Conservation (phyloP, 2,329 filamentous ascomycete species). For the Tolypocladium ophioglossoides region DNA sequence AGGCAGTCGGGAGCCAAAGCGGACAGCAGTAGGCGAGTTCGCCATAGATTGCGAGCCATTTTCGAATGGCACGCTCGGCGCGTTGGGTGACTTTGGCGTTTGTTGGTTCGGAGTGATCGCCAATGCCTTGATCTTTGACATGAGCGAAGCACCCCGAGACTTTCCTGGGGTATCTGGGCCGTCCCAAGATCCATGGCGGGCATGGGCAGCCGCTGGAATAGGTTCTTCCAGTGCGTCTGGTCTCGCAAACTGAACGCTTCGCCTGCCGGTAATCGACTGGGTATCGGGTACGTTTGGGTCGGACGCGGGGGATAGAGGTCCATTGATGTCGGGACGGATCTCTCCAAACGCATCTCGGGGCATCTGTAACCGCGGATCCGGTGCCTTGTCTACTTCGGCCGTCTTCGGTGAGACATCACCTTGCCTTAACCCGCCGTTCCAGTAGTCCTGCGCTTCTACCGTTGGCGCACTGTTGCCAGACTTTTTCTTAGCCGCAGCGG, state of each 20-base stretch:
- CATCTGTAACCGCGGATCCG: background rate
- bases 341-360: background rate
- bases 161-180: conserved; percentile 51
- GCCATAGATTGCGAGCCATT: conserved; percentile 28
- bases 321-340: conserved; percentile 1
- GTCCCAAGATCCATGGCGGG: conserved; percentile 55
- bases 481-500: background rate
- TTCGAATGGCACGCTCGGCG: conserved; percentile 17
- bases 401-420: conserved; percentile 1
- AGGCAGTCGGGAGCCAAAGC: conserved; percentile 37
- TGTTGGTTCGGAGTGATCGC: conserved; percentile 42
- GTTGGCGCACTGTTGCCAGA: background rate
- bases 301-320: background rate
- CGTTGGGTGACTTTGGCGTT: conserved; percentile 29
- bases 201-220: conserved; percentile 31
- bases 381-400: background rate
- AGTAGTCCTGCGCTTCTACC: conserved; percentile 6
- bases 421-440: conserved; percentile 9
- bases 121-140: conserved; percentile 69
- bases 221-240: conserved; percentile 39
- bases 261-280: conserved; percentile 14
- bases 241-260: conserved; percentile 68
- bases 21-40: conserved; percentile 36
- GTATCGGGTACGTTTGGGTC: conserved; percentile 1
- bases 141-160: conserved; percentile 54